These are phyloP conservation scores for Poa pratensis DNA, from an alignment of 176 grass and related monocot genomes.

Conservation along the genomic window DNA sequence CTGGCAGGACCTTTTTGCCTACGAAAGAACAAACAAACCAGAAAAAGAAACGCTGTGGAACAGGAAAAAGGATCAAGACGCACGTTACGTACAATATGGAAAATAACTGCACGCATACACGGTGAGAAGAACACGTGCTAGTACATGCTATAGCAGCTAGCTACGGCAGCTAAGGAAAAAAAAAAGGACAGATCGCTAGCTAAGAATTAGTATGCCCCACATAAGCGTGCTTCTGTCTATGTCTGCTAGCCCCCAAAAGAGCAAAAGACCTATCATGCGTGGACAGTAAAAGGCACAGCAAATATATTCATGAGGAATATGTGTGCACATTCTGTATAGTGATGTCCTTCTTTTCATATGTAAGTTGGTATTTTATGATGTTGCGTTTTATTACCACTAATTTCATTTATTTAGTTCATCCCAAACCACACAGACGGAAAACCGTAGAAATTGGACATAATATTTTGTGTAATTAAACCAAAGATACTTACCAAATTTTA, in stretches of 20 bases:
- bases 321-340: neutral
- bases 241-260: slow-evolving; percentile 42
- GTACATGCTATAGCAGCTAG: slow-evolving; percentile 21
- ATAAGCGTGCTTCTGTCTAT: slow-evolving; percentile 34
- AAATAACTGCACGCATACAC: slow-evolving; percentile 19
- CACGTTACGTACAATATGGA: neutral
- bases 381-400: neutral
- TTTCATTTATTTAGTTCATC: neutral
- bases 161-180: neutral
- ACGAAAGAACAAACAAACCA: slow-evolving; percentile 10
- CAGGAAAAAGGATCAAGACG: slow-evolving; percentile 3
- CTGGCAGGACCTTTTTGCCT: neutral
- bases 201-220: slow-evolving; percentile 31
- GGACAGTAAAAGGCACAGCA: slow-evolving; percentile 37
- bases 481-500: neutral
- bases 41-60: slow-evolving; percentile 11
- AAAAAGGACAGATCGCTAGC: slow-evolving; percentile 36
- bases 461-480: neutral
- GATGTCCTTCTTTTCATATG: slow-evolving; percentile 7
- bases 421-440: neutral
- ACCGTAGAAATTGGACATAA: neutral
- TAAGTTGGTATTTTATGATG: slow-evolving; percentile 37
- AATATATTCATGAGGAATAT: slow-evolving; percentile 42
- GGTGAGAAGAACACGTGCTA: slow-evolving; percentile 15
- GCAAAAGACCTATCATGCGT: slow-evolving; percentile 26